Evolutionary conservation across 345 rosid species (phyloP), one percentile per base, ranked within the genome.

Genomic region (Citrus cavaleriei): DNA sequence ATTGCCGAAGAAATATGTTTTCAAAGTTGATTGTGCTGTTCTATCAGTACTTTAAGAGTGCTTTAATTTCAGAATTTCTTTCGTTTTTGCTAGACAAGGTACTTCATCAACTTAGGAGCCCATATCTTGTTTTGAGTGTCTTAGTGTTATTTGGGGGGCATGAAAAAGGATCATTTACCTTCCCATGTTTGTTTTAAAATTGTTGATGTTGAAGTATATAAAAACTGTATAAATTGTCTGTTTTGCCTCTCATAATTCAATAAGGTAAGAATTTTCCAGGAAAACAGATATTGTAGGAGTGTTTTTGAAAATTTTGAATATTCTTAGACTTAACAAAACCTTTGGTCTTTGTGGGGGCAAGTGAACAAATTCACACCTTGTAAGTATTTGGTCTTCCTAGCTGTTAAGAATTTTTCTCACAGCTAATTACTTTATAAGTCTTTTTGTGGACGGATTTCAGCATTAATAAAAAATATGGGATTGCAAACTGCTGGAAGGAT

Each of bases 391-490:
- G 34, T 64, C 40, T 2, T 9, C 6, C 35, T 28, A 18, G 32
- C 19, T 64, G 38, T 64, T 16, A 30, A 64, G 5, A 30, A 64
- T 32, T 30, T 64, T 30, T 32, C 68, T 30, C 38, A 6, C 10
- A 0, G n/a, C n/a, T 30, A 30, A 7, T 55, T 78, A 40, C 19
- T 9, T 38, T 62, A 64, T 60, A 27, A 60, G 37, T 59, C 3
- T 78, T 1, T 25, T 68, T 30, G 51, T 70, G 40, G 35, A 66
- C 82, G 27, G 68, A 72, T 77, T 88, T 74, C 90, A 96, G 98
- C 97, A 54, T 87, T 96, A 77, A 91, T 89, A 70, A 94, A 96
- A 86, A 88, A 93, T 80, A 87, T 75, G 2, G 97, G 97, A 21
- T 80, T 96, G 89, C 86, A 89, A 77, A 79, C 79, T 77, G 93